Conservation (phyloP, 2,329 filamentous ascomycete genomes). For the Pestalotiopsis sp. region DNA sequence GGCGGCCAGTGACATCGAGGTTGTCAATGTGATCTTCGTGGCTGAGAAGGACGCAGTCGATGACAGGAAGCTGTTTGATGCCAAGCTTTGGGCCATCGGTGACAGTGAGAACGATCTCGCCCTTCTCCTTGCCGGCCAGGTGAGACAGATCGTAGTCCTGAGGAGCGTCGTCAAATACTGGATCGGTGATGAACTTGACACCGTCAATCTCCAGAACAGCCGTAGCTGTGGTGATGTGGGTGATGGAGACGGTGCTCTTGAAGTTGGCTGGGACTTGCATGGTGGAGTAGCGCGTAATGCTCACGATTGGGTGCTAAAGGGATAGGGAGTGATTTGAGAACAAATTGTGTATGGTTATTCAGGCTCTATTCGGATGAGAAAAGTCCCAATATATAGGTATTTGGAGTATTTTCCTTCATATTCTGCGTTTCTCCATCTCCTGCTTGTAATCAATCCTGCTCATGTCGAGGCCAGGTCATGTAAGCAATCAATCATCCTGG, state of each 20-base stretch:
- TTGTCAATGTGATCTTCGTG: not conserved
- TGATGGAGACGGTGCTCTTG: not conserved
- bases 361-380: too few relatives aligned
- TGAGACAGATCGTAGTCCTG: not conserved
- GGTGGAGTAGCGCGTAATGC: not conserved
- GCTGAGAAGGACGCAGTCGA: not conserved
- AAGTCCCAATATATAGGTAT: too few relatives aligned
- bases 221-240: not conserved
- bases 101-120: not conserved
- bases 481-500: too few relatives aligned
- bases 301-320: not conserved
- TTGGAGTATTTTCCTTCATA: too few relatives aligned
- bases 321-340: too few relatives aligned
- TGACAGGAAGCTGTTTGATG: not conserved
- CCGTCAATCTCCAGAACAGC: not conserved
- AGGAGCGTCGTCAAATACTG: not conserved
- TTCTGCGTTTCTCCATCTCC: too few relatives aligned
- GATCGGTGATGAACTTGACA: not conserved
- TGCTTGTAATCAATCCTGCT: too few relatives aligned
- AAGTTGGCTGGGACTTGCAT: not conserved
- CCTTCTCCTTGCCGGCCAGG: not conserved
- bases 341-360: too few relatives aligned
- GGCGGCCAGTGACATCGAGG: not conserved
- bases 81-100: not conserved
- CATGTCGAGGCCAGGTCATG: too few relatives aligned